Base-by-base conservation (phyloP, 495 filamentous ascomycete species). In the Friedmanniomyces simplex region DNA sequence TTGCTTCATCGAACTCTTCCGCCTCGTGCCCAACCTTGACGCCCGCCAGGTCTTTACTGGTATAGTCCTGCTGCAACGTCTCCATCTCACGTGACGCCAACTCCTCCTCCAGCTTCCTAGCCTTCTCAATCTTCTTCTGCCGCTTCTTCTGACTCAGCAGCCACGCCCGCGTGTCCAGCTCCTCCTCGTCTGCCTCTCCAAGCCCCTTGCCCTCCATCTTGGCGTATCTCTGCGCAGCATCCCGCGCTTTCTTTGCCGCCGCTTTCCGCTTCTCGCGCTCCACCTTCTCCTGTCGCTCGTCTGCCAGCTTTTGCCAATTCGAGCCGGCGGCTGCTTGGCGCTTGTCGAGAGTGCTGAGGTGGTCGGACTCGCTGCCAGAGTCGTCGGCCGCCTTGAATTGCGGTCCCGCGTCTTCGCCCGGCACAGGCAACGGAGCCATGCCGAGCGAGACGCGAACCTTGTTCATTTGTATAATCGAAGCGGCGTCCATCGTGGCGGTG, bases 1-100 rank as follows among this genome's bases (percentile, higher is more conserved):
- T 66, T 0, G 69, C 73, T 32, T 85, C 88, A 16, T 83, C 83
- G 61, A 98, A 90, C 10, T 84, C 81, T 1, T 76, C 79, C 36
- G 88, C 65, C 65, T 89, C 86, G 69, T 98, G 93, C 16, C 82
- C 91, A 54, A 98, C 93, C 68, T 88, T 94, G 61, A 96, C 82
- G 45, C 90, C 93, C 11, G 86, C 83, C 52, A 98, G 75, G 67
- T 97, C 90, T 14, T 82, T 82, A 10, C 87, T 79, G 11, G 88
- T 89, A 69, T 97, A 91, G 62, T 84, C 75, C 3, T 59, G 60
- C 42, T 64, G 62, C 54, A 77, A 65, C 0, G 74, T 76, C 37
- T 65, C 69, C 36, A 70, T 70, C 56, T 85, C 81, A 3, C 79
- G 75, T 69, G 84, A 83, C 24, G 80, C 87, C 22, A 89, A 69